These are phyloP conservation scores for Aethionema arabicum DNA, from an alignment of 345 rosid genomes.

Conservation along the genomic window DNA sequence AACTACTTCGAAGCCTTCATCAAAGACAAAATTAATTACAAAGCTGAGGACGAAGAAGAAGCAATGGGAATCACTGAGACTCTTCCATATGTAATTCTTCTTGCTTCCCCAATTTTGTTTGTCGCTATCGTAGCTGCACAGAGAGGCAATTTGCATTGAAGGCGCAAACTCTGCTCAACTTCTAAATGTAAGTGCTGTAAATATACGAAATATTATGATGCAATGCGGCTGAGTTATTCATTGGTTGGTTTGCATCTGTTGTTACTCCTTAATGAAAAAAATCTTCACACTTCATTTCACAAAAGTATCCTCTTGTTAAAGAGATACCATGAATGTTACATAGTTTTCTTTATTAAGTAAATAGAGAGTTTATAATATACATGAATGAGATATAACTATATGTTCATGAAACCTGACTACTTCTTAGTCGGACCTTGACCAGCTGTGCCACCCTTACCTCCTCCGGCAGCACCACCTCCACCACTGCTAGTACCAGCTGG, in stretches of 20 bases:
- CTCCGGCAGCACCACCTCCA: constrained; percentile 25
- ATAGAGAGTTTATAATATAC: no score
- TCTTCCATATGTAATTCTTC: constrained; percentile 62
- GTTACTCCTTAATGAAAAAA: constrained; percentile 1
- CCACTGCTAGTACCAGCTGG: constrained; percentile 9
- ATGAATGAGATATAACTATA: constrained; percentile 19
- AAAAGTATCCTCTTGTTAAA: constrained; percentile 3
- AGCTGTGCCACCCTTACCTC: constrained; percentile 30
- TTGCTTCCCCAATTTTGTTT: constrained; percentile 64
- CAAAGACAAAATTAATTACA: constrained; percentile 46
- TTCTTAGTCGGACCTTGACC: constrained; percentile 36
- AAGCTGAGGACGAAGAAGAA: constrained; percentile 33
- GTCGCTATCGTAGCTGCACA: constrained; percentile 56
- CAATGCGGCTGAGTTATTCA: constrained; percentile 13
- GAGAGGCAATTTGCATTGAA: constrained; percentile 40
- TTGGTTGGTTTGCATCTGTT: constrained; percentile 12
- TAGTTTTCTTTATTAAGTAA: background rate
- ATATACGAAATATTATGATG: constrained; percentile 27
- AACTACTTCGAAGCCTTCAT: constrained; percentile 74
- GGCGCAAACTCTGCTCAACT: constrained; percentile 17
- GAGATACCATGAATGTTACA: background rate
- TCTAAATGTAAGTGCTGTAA: constrained; percentile 24
- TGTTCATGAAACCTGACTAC: constrained; percentile 23
- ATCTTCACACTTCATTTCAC: background rate
- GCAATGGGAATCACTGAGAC: constrained; percentile 51